Evolutionary conservation across 495 filamentous ascomycete genomes (phyloP).

Genomic region (Talaromyces liani): DNA sequence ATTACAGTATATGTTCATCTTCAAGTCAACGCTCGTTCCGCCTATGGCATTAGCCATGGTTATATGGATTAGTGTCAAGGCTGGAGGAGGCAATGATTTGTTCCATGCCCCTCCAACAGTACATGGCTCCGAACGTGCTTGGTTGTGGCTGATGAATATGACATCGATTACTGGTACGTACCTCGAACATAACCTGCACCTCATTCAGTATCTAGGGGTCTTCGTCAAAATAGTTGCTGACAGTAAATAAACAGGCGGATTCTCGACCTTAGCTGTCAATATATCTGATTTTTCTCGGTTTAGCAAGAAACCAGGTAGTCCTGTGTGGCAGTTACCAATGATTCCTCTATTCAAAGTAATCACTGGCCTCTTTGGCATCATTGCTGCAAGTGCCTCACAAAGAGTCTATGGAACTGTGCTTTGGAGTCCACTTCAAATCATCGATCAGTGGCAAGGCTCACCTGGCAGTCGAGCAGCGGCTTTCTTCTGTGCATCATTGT

Average conservation of each 20-base stretch:
- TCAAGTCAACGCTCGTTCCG: slow-evolving; percentile 36
- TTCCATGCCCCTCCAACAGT: slow-evolving; percentile 11
- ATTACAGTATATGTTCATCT: slow-evolving; percentile 42
- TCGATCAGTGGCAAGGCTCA: slow-evolving; percentile 35
- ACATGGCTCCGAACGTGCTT: slow-evolving; percentile 11
- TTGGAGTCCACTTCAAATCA: slow-evolving; percentile 48
- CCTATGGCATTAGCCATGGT: slow-evolving; percentile 11
- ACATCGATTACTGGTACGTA: slow-evolving; percentile 12
- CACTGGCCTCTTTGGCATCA: slow-evolving; percentile 41
- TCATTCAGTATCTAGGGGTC: too few relatives aligned
- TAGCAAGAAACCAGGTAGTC: slow-evolving; percentile 39
- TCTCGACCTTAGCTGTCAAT: slow-evolving; percentile 36
- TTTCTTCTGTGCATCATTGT: slow-evolving; percentile 44
- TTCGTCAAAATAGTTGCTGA: background rate
- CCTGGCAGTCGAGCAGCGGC: slow-evolving; percentile 41
- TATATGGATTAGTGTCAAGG: slow-evolving; percentile 4
- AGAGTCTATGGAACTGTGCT: slow-evolving; percentile 41
- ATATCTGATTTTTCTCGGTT: slow-evolving; percentile 57
- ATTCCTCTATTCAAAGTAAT: slow-evolving; percentile 51
- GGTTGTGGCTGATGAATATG: slow-evolving; percentile 15
- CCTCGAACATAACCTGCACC: background rate
- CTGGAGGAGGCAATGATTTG: slow-evolving; percentile 7
- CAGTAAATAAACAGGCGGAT: slow-evolving; percentile 7
- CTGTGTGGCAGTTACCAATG: slow-evolving; percentile 48
- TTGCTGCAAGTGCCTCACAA: slow-evolving; percentile 41